Conservation (phyloP, 176 grass and related monocot genomes). For the Dendrocalamus sinicus region DNA sequence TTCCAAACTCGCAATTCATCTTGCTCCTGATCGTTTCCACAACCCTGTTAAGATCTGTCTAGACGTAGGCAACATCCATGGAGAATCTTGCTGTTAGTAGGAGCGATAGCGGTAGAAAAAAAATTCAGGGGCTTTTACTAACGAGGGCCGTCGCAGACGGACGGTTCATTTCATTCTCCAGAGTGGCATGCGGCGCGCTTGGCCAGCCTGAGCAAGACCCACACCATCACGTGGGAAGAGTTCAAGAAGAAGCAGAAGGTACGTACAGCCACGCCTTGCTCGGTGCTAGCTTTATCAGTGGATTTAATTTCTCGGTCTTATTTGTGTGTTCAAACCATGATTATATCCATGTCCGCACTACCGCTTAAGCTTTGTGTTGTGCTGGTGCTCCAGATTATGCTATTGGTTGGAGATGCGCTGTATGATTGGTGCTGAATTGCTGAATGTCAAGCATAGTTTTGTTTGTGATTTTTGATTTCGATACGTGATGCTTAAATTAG, state of each 20-base stretch:
- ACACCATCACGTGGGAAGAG: conserved; percentile 99
- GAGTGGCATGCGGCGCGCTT: conserved; percentile 99
- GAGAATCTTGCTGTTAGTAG: conserved; percentile 3
- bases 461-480: neutral
- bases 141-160: conserved; percentile 92
- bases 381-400: neutral
- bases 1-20: neutral
- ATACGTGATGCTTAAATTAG: neutral
- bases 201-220: conserved; percentile 93
- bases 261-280: neutral
- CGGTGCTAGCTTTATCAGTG: conserved; percentile 1
- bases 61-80: neutral
- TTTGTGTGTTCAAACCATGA: neutral
- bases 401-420: neutral
- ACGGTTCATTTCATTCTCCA: conserved; percentile 99
- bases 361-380: neutral
- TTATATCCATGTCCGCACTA: neutral
- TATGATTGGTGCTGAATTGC: conserved; percentile 1
- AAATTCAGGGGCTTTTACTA: conserved; percentile 65
- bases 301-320: neutral
- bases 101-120: neutral
- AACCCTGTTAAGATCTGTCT: conserved; percentile 26
- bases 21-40: neutral
- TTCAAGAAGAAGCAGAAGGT: conserved; percentile 99
- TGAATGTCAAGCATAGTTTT: neutral